These are phyloP conservation scores for Bisporella sp. DNA, from an alignment of 2,329 filamentous ascomycete genomes.

Conservation along the genomic window DNA sequence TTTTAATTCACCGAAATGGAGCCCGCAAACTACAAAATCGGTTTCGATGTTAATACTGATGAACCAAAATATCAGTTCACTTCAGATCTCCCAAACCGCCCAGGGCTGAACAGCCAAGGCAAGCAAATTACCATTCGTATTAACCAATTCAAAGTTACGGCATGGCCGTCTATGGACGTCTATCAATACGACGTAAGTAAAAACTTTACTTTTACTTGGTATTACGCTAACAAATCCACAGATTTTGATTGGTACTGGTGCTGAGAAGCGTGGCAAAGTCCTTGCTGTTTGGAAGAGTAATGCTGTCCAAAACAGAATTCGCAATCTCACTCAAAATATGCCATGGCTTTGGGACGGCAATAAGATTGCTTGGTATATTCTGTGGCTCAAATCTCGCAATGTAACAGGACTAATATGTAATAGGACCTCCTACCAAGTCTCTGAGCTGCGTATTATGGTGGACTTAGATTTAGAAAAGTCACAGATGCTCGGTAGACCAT, in stretches of 20 bases:
- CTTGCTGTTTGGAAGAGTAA: slow-evolving; percentile 71
- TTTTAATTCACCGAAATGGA: slow-evolving; percentile 22
- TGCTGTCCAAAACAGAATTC: slow-evolving; percentile 48
- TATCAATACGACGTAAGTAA: slow-evolving; percentile 72
- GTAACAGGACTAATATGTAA: slow-evolving; percentile 4
- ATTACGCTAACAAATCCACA: slow-evolving; percentile 27
- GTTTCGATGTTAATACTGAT: slow-evolving; percentile 13
- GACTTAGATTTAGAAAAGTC: slow-evolving; percentile 55
- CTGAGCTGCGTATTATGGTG: slow-evolving; percentile 51
- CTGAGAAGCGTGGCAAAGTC: slow-evolving; percentile 56
- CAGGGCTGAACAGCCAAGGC: slow-evolving; percentile 51
- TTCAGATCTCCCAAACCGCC: slow-evolving; percentile 34
- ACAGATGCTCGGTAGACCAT: too few species aligned
- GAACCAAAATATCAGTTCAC: slow-evolving; percentile 17
- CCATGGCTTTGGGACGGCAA: slow-evolving; percentile 73
- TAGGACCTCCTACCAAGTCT: slow-evolving; percentile 31
- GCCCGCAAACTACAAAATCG: slow-evolving; percentile 17
- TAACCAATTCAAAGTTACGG: slow-evolving; percentile 68
- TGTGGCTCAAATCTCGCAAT: slow-evolving; percentile 7
- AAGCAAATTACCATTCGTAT: slow-evolving; percentile 48
- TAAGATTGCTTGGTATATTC: slow-evolving; percentile 72
- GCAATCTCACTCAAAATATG: slow-evolving; percentile 31
- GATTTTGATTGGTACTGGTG: slow-evolving; percentile 59
- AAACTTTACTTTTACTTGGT: not conserved
- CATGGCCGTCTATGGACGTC: slow-evolving; percentile 54